Conservation (phyloP, 2,329 filamentous ascomycete species). For the Arthrinium phaeospermum region DNA sequence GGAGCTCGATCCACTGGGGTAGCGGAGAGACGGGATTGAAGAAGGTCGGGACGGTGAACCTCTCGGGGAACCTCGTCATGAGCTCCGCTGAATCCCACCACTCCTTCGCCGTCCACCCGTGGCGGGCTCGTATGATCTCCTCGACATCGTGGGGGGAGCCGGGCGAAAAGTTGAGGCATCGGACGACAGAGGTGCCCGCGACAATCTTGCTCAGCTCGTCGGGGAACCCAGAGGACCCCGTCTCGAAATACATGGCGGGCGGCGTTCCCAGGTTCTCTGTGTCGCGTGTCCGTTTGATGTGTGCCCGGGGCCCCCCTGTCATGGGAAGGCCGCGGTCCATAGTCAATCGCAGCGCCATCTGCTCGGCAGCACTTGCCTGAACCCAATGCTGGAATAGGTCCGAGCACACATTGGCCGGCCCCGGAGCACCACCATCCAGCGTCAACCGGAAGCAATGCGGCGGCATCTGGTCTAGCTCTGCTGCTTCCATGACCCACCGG, state of each 20-base stretch:
- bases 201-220: background rate
- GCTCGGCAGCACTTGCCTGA: background rate
- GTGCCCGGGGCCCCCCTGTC: background rate
- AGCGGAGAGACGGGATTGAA: slow-evolving; percentile 1
- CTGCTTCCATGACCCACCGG: slow-evolving; percentile 7
- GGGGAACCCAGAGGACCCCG: background rate
- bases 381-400: background rate
- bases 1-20: background rate
- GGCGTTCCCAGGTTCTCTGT: background rate
- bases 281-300: background rate
- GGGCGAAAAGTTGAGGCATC: background rate
- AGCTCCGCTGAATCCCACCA: background rate
- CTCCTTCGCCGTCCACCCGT: background rate
- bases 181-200: background rate
- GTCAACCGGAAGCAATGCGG: background rate
- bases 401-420: background rate
- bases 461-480: background rate
- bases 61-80: background rate
- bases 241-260: background rate
- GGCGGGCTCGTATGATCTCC: background rate
- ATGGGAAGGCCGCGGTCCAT: background rate
- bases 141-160: background rate
- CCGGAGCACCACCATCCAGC: background rate
- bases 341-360: background rate
- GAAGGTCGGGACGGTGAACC: background rate